Base-by-base conservation (phyloP, 2,329 filamentous ascomycete genomes). In the Colletotrichum lupini region DNA sequence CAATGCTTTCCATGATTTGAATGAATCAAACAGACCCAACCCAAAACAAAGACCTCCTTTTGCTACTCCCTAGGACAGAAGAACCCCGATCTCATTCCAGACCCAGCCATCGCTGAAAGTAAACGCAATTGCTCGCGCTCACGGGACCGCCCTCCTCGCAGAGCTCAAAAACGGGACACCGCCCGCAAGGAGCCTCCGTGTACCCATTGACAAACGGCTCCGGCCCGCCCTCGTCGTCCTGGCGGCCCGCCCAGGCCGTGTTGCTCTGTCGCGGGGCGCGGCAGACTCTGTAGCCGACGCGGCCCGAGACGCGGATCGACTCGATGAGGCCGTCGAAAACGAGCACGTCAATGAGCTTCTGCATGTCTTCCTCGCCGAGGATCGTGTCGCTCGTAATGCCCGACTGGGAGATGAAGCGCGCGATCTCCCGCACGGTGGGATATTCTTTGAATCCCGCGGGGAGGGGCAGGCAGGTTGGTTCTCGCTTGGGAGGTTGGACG, bases 141-240 rank as follows among this genome's bases (percentile, higher is more conserved):
- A 99, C 95, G 0, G 95, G 94, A 0, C 96, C 96, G 7, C 95
- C 95, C 74, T 97, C 94, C 76, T 94, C 93, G 81, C 97, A 99
- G 2, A 98, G 88, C 71, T 97, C 93, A 81, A 98, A 98, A 2
- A 98, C 96, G 0, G 97, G 97, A 82, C 97, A 99, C 68, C 91
- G 89, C 2, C 96, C 95, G 82, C 97, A 99, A 1, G 97, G 97
- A 2, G 93, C 92, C 81, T 98, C 95, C 1, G 94, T 97, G 76
- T 96, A 91, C 4, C 94, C 94, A 77, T 95, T 97, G 76, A 87
- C 79, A 65, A 84, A 84, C 19, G 85, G 82, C 63, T 86, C 85
- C 69, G 77, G 86, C 5, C 83, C 86, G 5, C 79, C 82, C 46
- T 74, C 69, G 68, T 82, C 80, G 24, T 83, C 82, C 16, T 84